Conservation (phyloP, 148 eudicot genomes). For the Polygonum maritimum region DNA sequence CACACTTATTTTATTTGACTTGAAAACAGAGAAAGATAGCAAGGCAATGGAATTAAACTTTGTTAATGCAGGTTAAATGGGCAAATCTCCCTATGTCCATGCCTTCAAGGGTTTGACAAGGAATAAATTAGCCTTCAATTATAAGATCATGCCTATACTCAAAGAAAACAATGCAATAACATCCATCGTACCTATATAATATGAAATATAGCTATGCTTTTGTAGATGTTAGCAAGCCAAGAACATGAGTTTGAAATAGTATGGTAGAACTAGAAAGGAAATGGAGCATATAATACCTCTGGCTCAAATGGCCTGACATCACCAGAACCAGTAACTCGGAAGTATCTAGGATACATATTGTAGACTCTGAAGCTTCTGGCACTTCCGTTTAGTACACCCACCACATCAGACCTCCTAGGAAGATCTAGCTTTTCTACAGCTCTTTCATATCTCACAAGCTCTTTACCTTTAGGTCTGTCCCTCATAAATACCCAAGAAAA, state of each 20-base stretch:
- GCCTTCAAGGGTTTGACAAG: background rate
- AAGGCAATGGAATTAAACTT: background rate
- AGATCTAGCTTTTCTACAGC: conserved; percentile 35
- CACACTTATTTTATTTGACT: background rate
- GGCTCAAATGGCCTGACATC: conserved; percentile 82
- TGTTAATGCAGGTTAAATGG: background rate
- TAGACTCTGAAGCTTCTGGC: conserved; percentile 53
- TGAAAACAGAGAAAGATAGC: background rate
- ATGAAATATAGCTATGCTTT: background rate
- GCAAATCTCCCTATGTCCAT: background rate
- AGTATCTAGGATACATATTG: conserved; percentile 61
- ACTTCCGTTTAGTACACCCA: conserved; percentile 68
- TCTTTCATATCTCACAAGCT: conserved; percentile 76
- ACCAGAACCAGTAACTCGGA: conserved; percentile 95
- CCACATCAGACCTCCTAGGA: conserved; percentile 50
- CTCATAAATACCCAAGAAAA: conserved; percentile 80
- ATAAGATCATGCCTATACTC: background rate
- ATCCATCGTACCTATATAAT: background rate
- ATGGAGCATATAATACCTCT: conserved; percentile 41
- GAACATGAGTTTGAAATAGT: background rate
- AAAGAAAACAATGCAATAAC: background rate
- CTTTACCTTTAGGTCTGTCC: conserved; percentile 95
- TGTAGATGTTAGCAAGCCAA: background rate
- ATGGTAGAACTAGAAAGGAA: background rate
- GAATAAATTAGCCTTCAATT: background rate